Evolutionary conservation across 228 moss, liverwort and hornwort genomes (phyloP).

Genomic region (Sphagnum fallax): DNA sequence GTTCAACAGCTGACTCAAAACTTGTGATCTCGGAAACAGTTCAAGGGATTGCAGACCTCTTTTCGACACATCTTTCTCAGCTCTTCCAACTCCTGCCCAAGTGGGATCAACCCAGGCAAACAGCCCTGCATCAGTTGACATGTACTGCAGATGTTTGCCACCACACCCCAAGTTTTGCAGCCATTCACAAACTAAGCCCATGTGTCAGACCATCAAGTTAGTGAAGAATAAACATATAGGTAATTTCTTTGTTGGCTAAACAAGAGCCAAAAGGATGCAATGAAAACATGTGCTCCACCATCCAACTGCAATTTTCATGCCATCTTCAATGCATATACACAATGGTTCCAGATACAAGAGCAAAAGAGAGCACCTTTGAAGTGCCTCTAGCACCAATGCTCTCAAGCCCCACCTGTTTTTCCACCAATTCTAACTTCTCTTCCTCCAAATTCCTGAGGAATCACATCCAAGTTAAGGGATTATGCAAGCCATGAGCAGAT

Average conservation of each 20-base stretch:
- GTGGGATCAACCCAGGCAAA: neutral
- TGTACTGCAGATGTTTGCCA: neutral
- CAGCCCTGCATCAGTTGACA: neutral
- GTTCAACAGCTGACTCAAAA: neutral
- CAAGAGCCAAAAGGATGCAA: no score
- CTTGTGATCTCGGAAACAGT: neutral
- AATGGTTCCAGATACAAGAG: no score
- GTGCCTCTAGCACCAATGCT: neutral
- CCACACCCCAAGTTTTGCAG: neutral
- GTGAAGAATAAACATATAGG: no score
- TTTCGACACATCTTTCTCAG: neutral
- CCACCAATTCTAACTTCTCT: conserved; percentile 17
- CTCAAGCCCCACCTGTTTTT: conserved; percentile 16
- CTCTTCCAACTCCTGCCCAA: conserved; percentile 4
- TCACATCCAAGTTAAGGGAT: neutral
- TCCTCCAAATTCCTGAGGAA: conserved; percentile 24
- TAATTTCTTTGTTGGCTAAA: no score
- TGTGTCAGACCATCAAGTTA: neutral
- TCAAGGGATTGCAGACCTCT: neutral
- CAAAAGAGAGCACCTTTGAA: conserved; percentile 6
- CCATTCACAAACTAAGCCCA: neutral
- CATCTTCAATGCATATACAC: no score
- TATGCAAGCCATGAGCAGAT: neutral
- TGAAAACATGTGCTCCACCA: no score
- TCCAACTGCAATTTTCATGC: no score